Evolutionary conservation across 345 rosid genomes (phyloP).

Genomic region (Nasturtium officinale): DNA sequence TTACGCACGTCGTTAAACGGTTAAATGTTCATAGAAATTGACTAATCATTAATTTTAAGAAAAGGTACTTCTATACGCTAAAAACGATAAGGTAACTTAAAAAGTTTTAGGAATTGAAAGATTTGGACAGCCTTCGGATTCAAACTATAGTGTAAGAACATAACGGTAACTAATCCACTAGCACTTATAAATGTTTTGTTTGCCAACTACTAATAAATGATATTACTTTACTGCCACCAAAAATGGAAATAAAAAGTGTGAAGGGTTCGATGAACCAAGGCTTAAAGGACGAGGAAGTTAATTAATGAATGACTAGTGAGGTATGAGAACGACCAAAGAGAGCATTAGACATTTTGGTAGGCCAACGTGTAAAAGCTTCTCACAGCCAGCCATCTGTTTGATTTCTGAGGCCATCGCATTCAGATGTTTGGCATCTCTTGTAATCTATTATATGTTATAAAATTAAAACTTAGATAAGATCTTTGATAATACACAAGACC

Average conservation of each 20-base stretch:
- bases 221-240: conserved; percentile 13
- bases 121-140: conserved; percentile 10
- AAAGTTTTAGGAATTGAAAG: background rate
- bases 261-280: conserved; percentile 40
- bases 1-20: conserved; percentile 37
- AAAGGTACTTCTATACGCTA: background rate
- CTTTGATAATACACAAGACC: background rate
- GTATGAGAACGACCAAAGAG: conserved; percentile 26
- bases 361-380: conserved; percentile 33
- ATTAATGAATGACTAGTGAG: conserved; percentile 7
- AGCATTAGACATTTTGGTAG: conserved; percentile 4
- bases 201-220: conserved; percentile 22
- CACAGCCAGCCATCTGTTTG: conserved; percentile 22
- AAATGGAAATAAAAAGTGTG: background rate
- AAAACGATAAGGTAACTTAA: background rate
- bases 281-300: conserved; percentile 22
- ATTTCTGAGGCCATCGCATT: conserved; percentile 25
- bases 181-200: background rate
- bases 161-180: background rate
- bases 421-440: conserved; percentile 22
- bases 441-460: background rate
- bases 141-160: background rate
- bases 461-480: background rate
- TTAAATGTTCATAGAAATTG: conserved; percentile 23
- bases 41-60: conserved; percentile 2